Conservation (phyloP, 2,329 filamentous ascomycete species). For the Fusarium sp. region DNA sequence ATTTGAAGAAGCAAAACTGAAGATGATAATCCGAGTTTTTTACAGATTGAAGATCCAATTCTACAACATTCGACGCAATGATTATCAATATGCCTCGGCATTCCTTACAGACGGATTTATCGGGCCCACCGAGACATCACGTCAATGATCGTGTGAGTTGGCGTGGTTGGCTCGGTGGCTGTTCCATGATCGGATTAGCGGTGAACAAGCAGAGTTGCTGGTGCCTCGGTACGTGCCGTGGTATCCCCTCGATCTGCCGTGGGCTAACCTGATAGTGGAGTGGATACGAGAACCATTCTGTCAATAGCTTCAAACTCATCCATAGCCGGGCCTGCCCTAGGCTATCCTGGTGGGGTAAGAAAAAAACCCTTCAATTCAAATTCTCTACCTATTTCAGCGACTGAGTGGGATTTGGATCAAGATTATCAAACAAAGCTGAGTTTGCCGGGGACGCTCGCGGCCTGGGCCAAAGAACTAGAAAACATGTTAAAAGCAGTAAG, state of each 20-base stretch:
- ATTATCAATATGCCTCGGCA: conserved; percentile 5
- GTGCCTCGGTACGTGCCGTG: conserved; percentile 1
- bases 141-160: conserved; percentile 16
- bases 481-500: too few species aligned
- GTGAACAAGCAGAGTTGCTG: conserved; percentile 6
- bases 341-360: too few species aligned
- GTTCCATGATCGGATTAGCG: conserved; percentile 29
- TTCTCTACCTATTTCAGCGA: too few species aligned
- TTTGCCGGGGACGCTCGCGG: too few species aligned
- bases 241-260: background rate
- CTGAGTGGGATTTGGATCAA: too few species aligned
- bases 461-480: too few species aligned
- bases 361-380: too few species aligned
- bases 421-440: too few species aligned
- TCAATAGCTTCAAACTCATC: background rate
- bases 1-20: background rate
- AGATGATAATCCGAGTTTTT: background rate
- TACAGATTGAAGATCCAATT: background rate
- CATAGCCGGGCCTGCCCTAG: background rate
- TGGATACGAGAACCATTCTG: conserved; percentile 4
- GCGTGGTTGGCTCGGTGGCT: background rate
- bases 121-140: background rate
- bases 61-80: background rate
- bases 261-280: background rate
- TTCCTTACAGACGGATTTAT: background rate